These are phyloP conservation scores for Coemansia sp. DNA, from an alignment of 192 early-diverging fungal species.

Conservation along the genomic window DNA sequence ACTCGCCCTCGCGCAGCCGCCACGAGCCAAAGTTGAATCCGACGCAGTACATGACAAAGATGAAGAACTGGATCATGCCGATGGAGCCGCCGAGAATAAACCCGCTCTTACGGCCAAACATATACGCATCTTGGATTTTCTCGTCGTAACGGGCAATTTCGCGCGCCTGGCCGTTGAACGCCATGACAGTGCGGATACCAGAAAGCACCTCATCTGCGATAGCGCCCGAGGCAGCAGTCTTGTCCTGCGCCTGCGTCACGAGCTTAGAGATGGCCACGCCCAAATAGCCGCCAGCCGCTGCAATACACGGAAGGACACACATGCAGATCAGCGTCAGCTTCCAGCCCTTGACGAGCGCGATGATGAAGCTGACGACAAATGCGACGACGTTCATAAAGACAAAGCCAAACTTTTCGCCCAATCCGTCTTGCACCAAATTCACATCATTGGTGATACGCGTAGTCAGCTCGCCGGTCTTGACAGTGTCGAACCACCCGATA, in stretches of 20 bases:
- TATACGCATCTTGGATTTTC: constrained; percentile 67
- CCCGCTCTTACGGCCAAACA: constrained; percentile 65
- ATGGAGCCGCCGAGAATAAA: constrained; percentile 64
- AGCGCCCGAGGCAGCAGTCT: constrained; percentile 81
- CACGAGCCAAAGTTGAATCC: constrained; percentile 80
- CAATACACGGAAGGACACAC: constrained; percentile 74
- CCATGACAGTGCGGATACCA: constrained; percentile 80
- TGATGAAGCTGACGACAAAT: constrained; percentile 76
- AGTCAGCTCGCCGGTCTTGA: constrained; percentile 77
- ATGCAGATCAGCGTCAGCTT: constrained; percentile 80
- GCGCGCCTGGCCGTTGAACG: constrained; percentile 80
- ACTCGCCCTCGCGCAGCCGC: constrained; percentile 54
- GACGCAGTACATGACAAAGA: constrained; percentile 76
- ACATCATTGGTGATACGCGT: constrained; percentile 89
- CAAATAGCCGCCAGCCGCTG: constrained; percentile 51
- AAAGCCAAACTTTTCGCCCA: constrained; percentile 82
- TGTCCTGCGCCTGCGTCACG: constrained; percentile 57
- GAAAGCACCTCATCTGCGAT: constrained; percentile 84
- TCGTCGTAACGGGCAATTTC: constrained; percentile 65
- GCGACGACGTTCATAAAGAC: constrained; percentile 64
- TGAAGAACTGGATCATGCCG: constrained; percentile 70
- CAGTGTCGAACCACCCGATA: constrained; percentile 85
- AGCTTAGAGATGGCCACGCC: constrained; percentile 51
- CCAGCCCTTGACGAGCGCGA: constrained; percentile 84
- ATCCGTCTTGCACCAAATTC: constrained; percentile 84